A percentile compares a stretch with the other conserved stretches of the same genome.
Conservation (phyloP, 805 yeast species). For the Nakazawaea peltata region DNA sequence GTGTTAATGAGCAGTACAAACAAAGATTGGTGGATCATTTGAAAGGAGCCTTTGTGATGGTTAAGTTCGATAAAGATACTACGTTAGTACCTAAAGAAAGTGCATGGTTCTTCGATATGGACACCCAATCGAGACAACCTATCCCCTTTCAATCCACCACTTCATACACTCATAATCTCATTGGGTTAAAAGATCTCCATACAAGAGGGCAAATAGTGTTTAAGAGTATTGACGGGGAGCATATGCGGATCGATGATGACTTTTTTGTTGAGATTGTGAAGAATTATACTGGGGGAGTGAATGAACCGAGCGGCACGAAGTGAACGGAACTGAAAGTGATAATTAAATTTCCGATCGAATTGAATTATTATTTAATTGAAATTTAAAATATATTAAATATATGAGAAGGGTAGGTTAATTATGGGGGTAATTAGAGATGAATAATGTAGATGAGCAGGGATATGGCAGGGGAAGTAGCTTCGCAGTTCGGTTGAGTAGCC, state of each 20-base stretch:
- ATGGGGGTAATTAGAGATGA: too few relatives aligned
- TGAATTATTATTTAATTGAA: too few relatives aligned
- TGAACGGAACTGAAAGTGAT: neutral
- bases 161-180: slow-evolving; percentile 42
- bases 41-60: slow-evolving; percentile 44
- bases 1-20: neutral
- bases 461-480: too few relatives aligned
- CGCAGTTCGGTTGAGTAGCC: too few relatives aligned
- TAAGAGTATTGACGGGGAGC: slow-evolving; percentile 44
- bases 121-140: slow-evolving; percentile 30
- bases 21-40: slow-evolving; percentile 32
- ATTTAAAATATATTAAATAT: too few relatives aligned
- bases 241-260: slow-evolving; percentile 55
- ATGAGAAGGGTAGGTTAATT: too few relatives aligned
- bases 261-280: slow-evolving; percentile 30
- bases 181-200: slow-evolving; percentile 50
- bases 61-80: slow-evolving; percentile 53
- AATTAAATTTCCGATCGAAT: too few relatives aligned
- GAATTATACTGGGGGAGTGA: slow-evolving; percentile 4
- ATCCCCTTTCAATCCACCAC: slow-evolving; percentile 41
- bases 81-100: slow-evolving; percentile 68
- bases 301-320: too few relatives aligned
- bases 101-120: slow-evolving; percentile 56
- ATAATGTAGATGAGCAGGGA: too few relatives aligned
- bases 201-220: slow-evolving; percentile 38